Percentiles rank a stretch among this genome's conserved stretches.
These are phyloP conservation scores for Tilletia horrida DNA, from an alignment of 1,284 basidiomycete species.

Conservation along the genomic window DNA sequence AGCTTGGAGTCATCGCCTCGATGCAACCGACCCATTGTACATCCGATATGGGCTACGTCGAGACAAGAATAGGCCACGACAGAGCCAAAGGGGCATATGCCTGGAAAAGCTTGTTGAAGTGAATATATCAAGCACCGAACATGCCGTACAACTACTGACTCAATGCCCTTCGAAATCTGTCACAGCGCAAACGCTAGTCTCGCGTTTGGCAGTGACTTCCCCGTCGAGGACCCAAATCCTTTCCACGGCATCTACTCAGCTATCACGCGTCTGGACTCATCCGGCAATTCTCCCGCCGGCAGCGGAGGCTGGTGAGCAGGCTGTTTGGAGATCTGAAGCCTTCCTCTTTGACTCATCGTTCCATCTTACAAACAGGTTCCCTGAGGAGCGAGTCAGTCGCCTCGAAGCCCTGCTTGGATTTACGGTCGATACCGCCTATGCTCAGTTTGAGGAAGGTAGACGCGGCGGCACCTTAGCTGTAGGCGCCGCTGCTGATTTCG, in stretches of 20 bases:
- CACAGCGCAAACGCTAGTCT: conserved; percentile 59
- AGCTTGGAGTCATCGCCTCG: conserved; percentile 78
- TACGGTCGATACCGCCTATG: conserved; percentile 81
- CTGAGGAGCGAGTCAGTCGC: conserved; percentile 69
- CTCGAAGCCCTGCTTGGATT: conserved; percentile 67
- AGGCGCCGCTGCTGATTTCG: conserved; percentile 81
- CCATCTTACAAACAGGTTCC: conserved; percentile 62
- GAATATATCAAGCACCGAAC: neutral
- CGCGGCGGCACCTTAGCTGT: conserved; percentile 63
- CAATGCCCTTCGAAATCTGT: neutral
- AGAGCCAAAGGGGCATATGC: conserved; percentile 78
- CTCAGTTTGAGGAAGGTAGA: conserved; percentile 69
- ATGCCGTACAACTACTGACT: neutral
- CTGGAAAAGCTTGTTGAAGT: conserved; percentile 60
- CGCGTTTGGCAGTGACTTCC: conserved; percentile 84
- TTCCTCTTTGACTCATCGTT: neutral
- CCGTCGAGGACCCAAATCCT: conserved; percentile 60
- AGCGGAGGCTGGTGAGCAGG: conserved; percentile 58
- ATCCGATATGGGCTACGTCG: conserved; percentile 32
- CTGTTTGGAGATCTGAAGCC: too few relatives aligned
- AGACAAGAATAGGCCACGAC: too few relatives aligned
- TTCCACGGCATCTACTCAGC: conserved; percentile 76
- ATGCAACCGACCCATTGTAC: conserved; percentile 85
- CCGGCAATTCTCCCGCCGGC: conserved; percentile 78
- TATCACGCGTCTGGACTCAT: conserved; percentile 67